These are phyloP conservation scores for Tylopilus intermedius DNA, from an alignment of 768 basidiomycete genomes.

Conservation along the genomic window DNA sequence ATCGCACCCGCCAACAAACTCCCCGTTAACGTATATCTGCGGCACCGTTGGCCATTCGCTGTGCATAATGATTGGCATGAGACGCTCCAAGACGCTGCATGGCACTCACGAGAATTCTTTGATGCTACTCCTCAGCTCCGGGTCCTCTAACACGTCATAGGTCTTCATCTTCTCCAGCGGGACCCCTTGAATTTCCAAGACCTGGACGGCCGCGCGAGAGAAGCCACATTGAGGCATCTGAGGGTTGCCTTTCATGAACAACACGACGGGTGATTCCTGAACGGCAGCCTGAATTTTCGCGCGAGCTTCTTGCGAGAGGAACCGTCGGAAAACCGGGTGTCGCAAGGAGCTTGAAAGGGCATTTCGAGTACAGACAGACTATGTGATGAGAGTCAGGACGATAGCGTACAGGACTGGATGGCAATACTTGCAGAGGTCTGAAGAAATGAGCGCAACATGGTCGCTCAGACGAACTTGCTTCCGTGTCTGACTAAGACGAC, in stretches of 20 bases:
- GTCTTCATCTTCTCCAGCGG: conserved; percentile 77
- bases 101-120: conserved; percentile 94
- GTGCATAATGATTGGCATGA: not conserved
- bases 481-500: not conserved
- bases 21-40: conserved; percentile 89
- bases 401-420: too few species aligned
- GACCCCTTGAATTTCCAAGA: conserved; percentile 81
- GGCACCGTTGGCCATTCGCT: conserved; percentile 99
- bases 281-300: conserved; percentile 70
- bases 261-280: conserved; percentile 70
- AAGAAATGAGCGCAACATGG: conserved; percentile 17
- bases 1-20: conserved; percentile 96
- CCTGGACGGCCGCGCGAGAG: conserved; percentile 88
- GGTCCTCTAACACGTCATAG: conserved; percentile 85
- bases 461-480: too few species aligned
- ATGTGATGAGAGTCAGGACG: not conserved
- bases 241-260: conserved; percentile 98
- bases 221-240: conserved; percentile 88
- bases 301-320: conserved; percentile 59
- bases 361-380: conserved; percentile 12
- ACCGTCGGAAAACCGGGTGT: conserved; percentile 32
- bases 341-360: conserved; percentile 5
- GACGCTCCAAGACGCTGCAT: not conserved
- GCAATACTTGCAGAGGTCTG: conserved; percentile 12
- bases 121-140: conserved; percentile 76